Evolutionary conservation across 2,329 filamentous ascomycete species (phyloP), one percentile per base, ranked within the genome.

Genomic region (Tricladium varicosporioides): DNA sequence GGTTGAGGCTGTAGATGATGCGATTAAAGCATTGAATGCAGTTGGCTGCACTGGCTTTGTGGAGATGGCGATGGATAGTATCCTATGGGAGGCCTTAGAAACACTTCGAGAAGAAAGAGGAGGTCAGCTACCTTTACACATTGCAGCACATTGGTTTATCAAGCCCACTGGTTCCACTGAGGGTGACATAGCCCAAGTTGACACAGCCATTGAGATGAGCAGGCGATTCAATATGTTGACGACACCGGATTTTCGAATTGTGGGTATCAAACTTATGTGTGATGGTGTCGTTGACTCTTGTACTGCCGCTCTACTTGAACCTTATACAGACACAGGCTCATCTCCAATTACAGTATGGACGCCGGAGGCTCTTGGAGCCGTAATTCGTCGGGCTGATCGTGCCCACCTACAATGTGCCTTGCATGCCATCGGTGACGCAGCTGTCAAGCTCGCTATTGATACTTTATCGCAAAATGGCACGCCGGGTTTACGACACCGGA

Each of bases 231-330:
- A 77, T 65, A 68, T 65, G 11, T 57, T 69, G 2, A 77, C 73
- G 5, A 75, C 71, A 48, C 78, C 77, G 1, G 75, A 80, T 59
- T 75, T 74, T 54, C 71, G 80, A 15, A 69, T 88, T 8, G 79
- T 83, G 0, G 85, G 85, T 4, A 78, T 87, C 69, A 88, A 88
- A 66, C 69, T 87, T 18, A 85, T 88, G 42, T 82, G 80, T 63
- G 85, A 88, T 58, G 85, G 85, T 10, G 82, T 85, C 36, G 76
- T 88, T 40, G 85, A 88, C 60, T 81, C 81, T 0, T 88, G 84
- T 69, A 87, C 85, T 1, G 85, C 85, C 0, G 82, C 80, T 0
- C 70, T 88, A 1, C 74, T 75, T 1, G 78, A 85, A 65, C 84
- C 85, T 0, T 87, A 87, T 64, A 73, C 77, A 3, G 78, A 78